Conservation (phyloP, 2,329 filamentous ascomycete species). For the Cladosporium sp. region DNA sequence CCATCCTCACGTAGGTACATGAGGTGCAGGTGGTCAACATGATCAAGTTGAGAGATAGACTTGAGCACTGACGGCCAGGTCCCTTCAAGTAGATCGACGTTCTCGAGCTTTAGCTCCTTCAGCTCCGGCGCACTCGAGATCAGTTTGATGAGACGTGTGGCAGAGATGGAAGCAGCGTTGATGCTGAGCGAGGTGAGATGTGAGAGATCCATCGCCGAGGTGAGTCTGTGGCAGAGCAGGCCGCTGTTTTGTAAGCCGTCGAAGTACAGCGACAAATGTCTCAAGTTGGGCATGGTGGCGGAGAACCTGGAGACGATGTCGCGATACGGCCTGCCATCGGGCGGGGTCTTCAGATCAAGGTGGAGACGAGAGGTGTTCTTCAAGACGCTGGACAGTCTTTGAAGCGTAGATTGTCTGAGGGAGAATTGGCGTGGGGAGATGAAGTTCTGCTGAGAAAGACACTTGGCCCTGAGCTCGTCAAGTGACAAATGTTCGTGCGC, state of each 20-base stretch:
- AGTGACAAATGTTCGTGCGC: conserved; percentile 13
- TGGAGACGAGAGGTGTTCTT: background rate
- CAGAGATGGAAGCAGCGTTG: background rate
- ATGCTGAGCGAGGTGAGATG: background rate
- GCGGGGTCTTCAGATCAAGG: conserved; percentile 1
- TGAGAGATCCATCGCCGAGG: background rate
- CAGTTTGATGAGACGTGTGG: background rate
- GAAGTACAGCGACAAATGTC: conserved; percentile 14
- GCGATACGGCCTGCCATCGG: background rate
- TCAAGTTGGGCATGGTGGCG: conserved; percentile 15
- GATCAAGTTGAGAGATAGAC: conserved; percentile 19
- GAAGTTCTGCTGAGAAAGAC: background rate
- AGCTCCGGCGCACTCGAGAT: background rate
- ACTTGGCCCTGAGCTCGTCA: background rate
- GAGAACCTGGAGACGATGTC: background rate
- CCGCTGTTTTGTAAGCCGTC: background rate
- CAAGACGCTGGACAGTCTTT: background rate
- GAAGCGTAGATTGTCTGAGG: conserved; percentile 11
- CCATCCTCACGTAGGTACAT: conserved; percentile 21
- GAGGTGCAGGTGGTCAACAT: conserved; percentile 26
- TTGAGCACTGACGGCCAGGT: conserved; percentile 25
- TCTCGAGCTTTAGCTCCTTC: conserved; percentile 8
- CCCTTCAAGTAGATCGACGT: conserved; percentile 19
- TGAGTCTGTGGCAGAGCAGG: background rate
- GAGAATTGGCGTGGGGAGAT: conserved; percentile 12